Conservation (phyloP, 257 asterid genomes). For the Solanum etuberosum region DNA sequence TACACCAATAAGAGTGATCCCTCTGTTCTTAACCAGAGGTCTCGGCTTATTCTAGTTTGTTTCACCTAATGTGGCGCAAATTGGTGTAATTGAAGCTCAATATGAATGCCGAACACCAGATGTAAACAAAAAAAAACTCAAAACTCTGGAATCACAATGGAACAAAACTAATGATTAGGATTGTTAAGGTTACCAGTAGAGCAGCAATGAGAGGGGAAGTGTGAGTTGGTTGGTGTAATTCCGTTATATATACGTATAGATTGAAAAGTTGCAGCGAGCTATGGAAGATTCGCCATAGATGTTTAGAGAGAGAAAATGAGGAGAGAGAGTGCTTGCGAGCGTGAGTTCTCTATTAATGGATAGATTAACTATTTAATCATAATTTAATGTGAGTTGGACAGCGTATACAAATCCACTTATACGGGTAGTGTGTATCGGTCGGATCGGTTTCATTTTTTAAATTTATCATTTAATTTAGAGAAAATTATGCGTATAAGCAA, state of each 20-base stretch:
- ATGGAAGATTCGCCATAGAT: neutral
- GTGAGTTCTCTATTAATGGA: neutral
- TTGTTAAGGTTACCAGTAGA: neutral
- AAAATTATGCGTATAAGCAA: no score
- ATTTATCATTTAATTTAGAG: no score
- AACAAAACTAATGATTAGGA: neutral
- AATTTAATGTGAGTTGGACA: neutral
- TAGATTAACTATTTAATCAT: neutral
- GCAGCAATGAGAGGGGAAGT: neutral
- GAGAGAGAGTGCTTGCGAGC: neutral
- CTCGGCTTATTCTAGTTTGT: neutral
- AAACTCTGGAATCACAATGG: neutral
- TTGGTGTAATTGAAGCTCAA: neutral
- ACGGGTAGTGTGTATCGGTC: no score
- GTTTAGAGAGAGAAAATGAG: neutral
- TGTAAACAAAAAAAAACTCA: neutral
- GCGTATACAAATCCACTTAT: neutral
- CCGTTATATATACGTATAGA: neutral
- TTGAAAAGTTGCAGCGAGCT: neutral
- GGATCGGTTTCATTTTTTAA: no score
- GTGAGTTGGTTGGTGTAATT: neutral
- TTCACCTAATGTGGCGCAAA: neutral
- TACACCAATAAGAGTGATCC: neutral
- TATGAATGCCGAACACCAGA: neutral
- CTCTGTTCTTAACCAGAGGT: neutral